A percentile compares a stretch with the other conserved stretches of the same genome.
phyloP scores from a whole-genome alignment of 2,329 filamentous ascomycete genomes.

The Ascochyta rabiei region DNA sequence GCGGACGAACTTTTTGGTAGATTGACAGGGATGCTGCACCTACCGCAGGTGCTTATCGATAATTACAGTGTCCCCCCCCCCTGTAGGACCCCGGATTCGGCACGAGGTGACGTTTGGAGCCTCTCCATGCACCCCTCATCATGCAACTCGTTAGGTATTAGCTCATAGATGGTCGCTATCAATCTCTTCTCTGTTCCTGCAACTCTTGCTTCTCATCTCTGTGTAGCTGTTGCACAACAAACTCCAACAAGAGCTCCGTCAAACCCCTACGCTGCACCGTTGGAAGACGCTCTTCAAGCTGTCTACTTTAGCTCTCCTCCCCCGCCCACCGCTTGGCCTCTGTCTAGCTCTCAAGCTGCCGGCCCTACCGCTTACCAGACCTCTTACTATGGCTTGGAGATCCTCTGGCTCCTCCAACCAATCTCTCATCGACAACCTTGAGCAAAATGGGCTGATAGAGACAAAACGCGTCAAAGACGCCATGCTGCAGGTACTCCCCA shows the following conservation, averaged over 20 bases:
- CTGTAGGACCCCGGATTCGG: conserved; percentile 13
- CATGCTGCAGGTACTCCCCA: conserved; percentile 68
- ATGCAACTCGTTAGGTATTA: not conserved
- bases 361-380: conserved; percentile 11
- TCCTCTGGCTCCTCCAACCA: conserved; percentile 77
- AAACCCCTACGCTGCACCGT: not conserved
- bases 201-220: conserved; percentile 10
- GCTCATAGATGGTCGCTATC: not conserved
- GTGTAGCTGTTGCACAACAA: conserved; percentile 25
- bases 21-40: conserved; percentile 2
- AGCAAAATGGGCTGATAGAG: conserved; percentile 73
- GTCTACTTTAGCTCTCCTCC: conserved; percentile 25
- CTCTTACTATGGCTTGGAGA: conserved; percentile 81
- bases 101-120: conserved; percentile 10
- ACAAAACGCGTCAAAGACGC: conserved; percentile 74
- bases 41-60: conserved; percentile 27
- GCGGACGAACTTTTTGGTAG: conserved; percentile 27
- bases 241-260: not conserved
- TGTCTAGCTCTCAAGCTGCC: conserved; percentile 7
- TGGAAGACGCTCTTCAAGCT: conserved; percentile 18
- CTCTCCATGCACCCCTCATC: conserved; percentile 17
- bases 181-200: not conserved
- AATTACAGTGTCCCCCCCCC: too few relatives aligned
- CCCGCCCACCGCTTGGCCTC: conserved; percentile 18
- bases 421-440: conserved; percentile 80